Conservation (phyloP, 129 eudicot species). For the Lactuca saligna region DNA sequence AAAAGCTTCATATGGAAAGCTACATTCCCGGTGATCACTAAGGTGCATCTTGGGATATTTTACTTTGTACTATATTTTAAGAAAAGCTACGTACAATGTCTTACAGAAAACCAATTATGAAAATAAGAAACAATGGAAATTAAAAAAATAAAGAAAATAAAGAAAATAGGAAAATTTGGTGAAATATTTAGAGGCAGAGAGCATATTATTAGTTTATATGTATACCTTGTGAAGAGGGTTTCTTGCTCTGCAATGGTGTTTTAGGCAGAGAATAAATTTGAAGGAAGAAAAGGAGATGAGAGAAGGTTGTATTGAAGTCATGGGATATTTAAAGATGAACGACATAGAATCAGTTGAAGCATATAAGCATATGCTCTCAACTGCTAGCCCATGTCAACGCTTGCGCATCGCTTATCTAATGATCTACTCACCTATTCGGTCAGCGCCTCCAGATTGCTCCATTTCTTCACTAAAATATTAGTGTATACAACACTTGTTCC, state of each 20-base stretch:
- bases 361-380: slow-evolving; percentile 28
- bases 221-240: slow-evolving; percentile 28
- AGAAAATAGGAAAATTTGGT: too few species aligned
- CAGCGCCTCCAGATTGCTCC: slow-evolving; percentile 22
- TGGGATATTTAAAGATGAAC: slow-evolving; percentile 21
- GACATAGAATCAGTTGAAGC: slow-evolving; percentile 7
- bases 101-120: too few species aligned
- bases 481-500: not conserved
- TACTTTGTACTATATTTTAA: too few species aligned
- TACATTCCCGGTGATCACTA: too few species aligned
- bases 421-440: slow-evolving; percentile 11
- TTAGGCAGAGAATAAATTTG: slow-evolving; percentile 9
- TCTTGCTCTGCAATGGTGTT: not conserved
- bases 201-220: not conserved
- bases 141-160: too few species aligned
- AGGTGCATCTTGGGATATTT: too few species aligned
- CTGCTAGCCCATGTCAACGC: not conserved
- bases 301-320: not conserved
- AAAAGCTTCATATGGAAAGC: too few species aligned
- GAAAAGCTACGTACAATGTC: too few species aligned
- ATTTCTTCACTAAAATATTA: not conserved
- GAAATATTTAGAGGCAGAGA: not conserved
- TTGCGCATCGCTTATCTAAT: slow-evolving; percentile 11
- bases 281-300: slow-evolving; percentile 7
- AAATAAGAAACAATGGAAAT: not conserved